phyloP scores from a whole-genome alignment of 148 eudicot species.

The Mesembryanthemum crystallinum region DNA sequence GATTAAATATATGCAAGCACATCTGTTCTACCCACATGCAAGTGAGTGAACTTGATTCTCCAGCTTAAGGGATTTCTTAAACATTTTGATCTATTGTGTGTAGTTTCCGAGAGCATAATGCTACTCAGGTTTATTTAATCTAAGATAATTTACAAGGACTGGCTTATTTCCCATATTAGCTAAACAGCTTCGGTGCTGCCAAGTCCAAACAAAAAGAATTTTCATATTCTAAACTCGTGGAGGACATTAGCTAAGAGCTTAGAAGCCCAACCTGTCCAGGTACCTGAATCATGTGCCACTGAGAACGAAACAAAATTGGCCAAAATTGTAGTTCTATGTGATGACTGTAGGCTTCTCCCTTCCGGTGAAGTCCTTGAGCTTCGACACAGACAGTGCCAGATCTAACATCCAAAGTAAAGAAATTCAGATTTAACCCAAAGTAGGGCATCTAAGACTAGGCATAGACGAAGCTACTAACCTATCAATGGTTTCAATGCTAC shows the following conservation, averaged over 20 bases:
- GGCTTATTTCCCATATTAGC: conserved; percentile 16
- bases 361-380: conserved; percentile 80
- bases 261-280: conserved; percentile 12
- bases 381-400: conserved; percentile 67
- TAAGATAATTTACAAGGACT: conserved; percentile 22
- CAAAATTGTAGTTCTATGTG: conserved; percentile 41
- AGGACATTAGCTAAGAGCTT: background rate
- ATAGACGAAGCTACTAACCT: conserved; percentile 39
- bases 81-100: background rate
- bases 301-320: background rate
- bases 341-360: conserved; percentile 87
- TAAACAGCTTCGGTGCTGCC: background rate
- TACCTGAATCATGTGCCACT: background rate
- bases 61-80: background rate
- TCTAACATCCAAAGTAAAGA: conserved; percentile 33
- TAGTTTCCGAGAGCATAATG: conserved; percentile 9
- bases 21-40: no score
- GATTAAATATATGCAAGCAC: no score
- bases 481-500: conserved; percentile 82
- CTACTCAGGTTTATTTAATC: background rate
- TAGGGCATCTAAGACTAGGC: background rate
- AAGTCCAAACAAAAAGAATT: background rate
- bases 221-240: background rate
- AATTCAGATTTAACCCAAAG: conserved; percentile 2
- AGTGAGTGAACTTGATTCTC: no score